Conservation (phyloP, 106 monocot genomes). For the Posidonia australis region DNA sequence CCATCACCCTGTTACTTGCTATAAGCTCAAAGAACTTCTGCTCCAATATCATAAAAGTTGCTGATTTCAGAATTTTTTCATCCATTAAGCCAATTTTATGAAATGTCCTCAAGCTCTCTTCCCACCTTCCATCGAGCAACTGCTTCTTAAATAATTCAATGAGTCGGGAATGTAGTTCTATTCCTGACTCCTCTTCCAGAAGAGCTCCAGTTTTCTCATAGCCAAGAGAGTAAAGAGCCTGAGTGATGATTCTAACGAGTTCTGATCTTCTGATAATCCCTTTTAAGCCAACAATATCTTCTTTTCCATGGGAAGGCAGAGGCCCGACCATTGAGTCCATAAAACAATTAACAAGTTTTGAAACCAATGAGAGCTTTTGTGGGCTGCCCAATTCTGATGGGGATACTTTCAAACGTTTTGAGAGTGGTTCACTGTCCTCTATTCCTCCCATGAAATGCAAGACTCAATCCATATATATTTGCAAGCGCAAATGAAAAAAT, state of each 20-base stretch:
- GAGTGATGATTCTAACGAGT: constrained; percentile 29
- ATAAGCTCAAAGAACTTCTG: constrained; percentile 35
- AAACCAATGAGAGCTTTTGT: background rate
- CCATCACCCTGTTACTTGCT: constrained; percentile 16
- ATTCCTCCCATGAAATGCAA: constrained; percentile 37
- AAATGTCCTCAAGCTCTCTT: constrained; percentile 19
- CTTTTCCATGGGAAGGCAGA: constrained; percentile 18
- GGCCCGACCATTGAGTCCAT: constrained; percentile 9
- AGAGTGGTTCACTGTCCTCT: constrained; percentile 21
- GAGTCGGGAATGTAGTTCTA: constrained; percentile 15
- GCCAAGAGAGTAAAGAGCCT: constrained; percentile 37
- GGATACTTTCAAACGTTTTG: constrained; percentile 28
- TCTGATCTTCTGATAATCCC: constrained; percentile 26
- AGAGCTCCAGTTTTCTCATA: constrained; percentile 33
- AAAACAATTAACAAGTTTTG: background rate
- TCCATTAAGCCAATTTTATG: constrained; percentile 18
- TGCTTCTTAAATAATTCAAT: constrained; percentile 20
- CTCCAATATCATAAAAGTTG: constrained; percentile 29
- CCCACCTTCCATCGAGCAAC: constrained; percentile 29
- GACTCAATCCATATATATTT: constrained; percentile 19
- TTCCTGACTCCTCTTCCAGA: constrained; percentile 32
- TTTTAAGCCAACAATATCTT: constrained; percentile 19
- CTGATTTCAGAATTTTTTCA: constrained; percentile 18
- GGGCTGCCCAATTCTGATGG: constrained; percentile 5
- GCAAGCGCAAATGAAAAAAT: too few species aligned